Evolutionary conservation across 163 green algal genomes (phyloP), one percentile per base, ranked within the genome.

Genomic region (Chlorella variabilis): DNA sequence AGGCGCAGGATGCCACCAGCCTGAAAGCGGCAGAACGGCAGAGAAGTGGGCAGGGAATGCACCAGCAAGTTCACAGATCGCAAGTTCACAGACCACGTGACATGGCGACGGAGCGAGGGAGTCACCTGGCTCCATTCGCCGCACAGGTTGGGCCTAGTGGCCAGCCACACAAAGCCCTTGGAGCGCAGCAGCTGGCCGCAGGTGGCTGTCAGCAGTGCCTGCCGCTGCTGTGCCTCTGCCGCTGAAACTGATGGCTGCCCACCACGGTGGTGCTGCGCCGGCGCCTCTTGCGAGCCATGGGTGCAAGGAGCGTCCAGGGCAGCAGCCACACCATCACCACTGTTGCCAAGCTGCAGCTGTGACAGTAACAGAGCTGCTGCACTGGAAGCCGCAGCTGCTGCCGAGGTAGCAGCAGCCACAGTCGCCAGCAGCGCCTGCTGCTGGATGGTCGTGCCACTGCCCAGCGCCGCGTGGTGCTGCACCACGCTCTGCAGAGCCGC

Each of bases 81-180:
- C 27, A 21, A 18, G 59, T 68, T 33, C 59, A 65, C 68, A 91
- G 34, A 34, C 85, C 80, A 3, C 15, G 11, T 23, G 45, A 23
- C 11, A 15, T 29, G 18, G 18, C 23, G 23, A 29, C 54, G 23
- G 5, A 29, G 18, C 23, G 54, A 29, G 54, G 54, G 17, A 9
- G 88, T 89, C 2, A 87, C 89, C 66, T 87, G 85, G 81, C 82
- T 92, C 92, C 92, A 96, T 65, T 95, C 90, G 1, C 78, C 90
- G 23, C 85, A 91, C 81, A 94, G 83, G 73, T 91, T 83, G 20
- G 86, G 75, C 0, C 92, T 81, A 0, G 65, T 81, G 36, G 88
- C 87, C 81, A 96, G 59, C 92, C 92, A 96, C 27, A 85, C 81
- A 78, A 93, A 92, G 58, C 92, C 92, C 81, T 93, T 94, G 58